Evolutionary conservation across 345 rosid species (phyloP).

Genomic region (Brassica cretica): DNA sequence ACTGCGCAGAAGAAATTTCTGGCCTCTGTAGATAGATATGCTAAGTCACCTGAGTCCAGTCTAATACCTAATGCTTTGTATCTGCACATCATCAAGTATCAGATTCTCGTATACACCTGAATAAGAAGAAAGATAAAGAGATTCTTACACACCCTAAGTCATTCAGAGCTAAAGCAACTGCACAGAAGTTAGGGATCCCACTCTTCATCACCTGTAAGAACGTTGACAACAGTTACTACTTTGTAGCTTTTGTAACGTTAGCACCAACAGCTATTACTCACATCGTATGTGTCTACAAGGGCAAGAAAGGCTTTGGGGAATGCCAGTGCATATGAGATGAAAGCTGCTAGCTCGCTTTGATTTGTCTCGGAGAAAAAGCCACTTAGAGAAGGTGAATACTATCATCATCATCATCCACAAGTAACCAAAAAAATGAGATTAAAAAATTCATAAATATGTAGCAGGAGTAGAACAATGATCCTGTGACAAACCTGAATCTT

Average conservation of each 20-base stretch:
- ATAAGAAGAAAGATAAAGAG: slow-evolving; percentile 1
- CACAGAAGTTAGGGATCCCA: slow-evolving; percentile 93
- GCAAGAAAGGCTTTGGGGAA: slow-evolving; percentile 85
- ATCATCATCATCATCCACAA: slow-evolving; percentile 19
- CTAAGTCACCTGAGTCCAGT: slow-evolving; percentile 95
- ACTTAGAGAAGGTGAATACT: slow-evolving; percentile 61
- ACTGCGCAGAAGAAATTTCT: slow-evolving; percentile 65
- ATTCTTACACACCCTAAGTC: slow-evolving; percentile 73
- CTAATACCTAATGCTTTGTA: slow-evolving; percentile 89
- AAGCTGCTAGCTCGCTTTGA: slow-evolving; percentile 92
- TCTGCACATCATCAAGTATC: slow-evolving; percentile 45
- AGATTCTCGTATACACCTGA: background rate
- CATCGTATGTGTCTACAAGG: slow-evolving; percentile 94
- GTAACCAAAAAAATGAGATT: background rate
- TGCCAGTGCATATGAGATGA: slow-evolving; percentile 92
- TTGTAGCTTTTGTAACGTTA: background rate
- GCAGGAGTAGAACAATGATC: background rate
- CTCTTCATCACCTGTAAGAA: slow-evolving; percentile 77
- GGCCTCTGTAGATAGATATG: slow-evolving; percentile 76
- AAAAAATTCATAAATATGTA: background rate
- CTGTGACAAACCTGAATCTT: slow-evolving; percentile 67
- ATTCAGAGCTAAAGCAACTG: slow-evolving; percentile 86
- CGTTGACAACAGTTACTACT: slow-evolving; percentile 15
- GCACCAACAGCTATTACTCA: slow-evolving; percentile 39
- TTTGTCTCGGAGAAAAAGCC: slow-evolving; percentile 83